Evolutionary conservation across 371 early-diverging fungal species (phyloP).

Genomic region (Mortierella sp.): DNA sequence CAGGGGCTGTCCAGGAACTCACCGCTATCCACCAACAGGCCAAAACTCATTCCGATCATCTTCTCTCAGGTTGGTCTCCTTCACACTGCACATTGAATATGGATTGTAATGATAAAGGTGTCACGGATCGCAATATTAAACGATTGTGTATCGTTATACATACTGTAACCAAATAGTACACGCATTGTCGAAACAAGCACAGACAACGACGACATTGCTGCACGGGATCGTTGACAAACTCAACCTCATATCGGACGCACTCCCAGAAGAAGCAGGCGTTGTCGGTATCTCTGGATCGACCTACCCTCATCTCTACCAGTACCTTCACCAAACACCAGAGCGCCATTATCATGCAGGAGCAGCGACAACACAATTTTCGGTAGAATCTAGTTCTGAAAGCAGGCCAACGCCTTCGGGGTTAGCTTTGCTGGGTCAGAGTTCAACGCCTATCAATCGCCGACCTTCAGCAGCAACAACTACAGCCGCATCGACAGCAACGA

Average conservation of each 20-base stretch:
- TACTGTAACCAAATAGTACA: slow-evolving; percentile 17
- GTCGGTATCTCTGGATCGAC: slow-evolving; percentile 13
- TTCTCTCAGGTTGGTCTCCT: slow-evolving; percentile 24
- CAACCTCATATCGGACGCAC: slow-evolving; percentile 6
- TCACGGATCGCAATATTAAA: background rate
- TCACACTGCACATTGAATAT: background rate
- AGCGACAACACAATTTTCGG: background rate
- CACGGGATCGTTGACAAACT: slow-evolving; percentile 42
- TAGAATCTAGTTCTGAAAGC: background rate
- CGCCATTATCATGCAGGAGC: background rate
- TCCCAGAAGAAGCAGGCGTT: slow-evolving; percentile 13
- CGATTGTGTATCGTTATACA: background rate
- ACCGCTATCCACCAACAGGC: slow-evolving; percentile 31
- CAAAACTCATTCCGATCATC: slow-evolving; percentile 32
- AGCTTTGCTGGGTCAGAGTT: slow-evolving; percentile 27
- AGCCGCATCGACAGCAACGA: background rate
- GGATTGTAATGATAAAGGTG: too few species aligned
- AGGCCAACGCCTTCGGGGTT: slow-evolving; percentile 20
- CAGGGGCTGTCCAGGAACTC: slow-evolving; percentile 34
- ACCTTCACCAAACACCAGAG: slow-evolving; percentile 14
- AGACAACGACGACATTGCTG: slow-evolving; percentile 23
- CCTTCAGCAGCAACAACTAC: background rate
- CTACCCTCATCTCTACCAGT: slow-evolving; percentile 28
- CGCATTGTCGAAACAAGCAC: slow-evolving; percentile 39
- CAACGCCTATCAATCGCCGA: background rate